These are phyloP conservation scores for Ascobolus immersus DNA, from an alignment of 495 filamentous ascomycete species.

Conservation along the genomic window DNA sequence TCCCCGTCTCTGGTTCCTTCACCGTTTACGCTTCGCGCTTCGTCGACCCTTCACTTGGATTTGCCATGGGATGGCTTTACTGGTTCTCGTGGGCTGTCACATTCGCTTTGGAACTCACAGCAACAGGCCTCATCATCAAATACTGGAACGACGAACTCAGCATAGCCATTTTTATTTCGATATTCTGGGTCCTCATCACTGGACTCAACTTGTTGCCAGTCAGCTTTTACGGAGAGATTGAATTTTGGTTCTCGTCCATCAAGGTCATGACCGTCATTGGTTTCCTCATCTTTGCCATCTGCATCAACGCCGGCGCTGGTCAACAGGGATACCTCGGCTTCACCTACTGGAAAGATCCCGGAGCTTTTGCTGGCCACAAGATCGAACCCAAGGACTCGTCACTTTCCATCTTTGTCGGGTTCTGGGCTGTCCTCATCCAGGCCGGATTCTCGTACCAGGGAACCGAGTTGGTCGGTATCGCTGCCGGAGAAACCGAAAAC, in stretches of 20 bases:
- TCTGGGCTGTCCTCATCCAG: constrained; percentile 33
- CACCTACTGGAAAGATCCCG: constrained; percentile 43
- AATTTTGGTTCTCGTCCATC: constrained; percentile 23
- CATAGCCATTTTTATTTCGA: constrained; percentile 31
- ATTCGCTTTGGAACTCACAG: constrained; percentile 27
- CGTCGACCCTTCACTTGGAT: constrained; percentile 26
- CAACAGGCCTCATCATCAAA: constrained; percentile 20
- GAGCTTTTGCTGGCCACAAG: constrained; percentile 40
- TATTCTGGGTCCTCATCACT: constrained; percentile 35
- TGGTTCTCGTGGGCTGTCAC: constrained; percentile 32
- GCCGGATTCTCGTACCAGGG: constrained; percentile 50
- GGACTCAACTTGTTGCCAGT: constrained; percentile 20
- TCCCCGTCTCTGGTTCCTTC: constrained; percentile 28
- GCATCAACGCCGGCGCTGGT: constrained; percentile 25
- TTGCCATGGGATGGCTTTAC: constrained; percentile 31
- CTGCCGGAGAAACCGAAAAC: constrained; percentile 50
- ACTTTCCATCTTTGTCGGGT: constrained; percentile 38
- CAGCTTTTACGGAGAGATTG: constrained; percentile 23
- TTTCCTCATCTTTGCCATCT: constrained; percentile 23
- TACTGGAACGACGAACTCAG: constrained; percentile 14
- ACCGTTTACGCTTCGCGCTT: constrained; percentile 29
- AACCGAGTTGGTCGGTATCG: constrained; percentile 47
- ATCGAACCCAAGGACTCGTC: no score
- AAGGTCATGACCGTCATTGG: constrained; percentile 22
- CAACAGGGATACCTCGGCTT: constrained; percentile 28